Percentiles rank a stretch among this genome's conserved stretches.
Evolutionary conservation across 331 rosid species (phyloP).

Genomic region (Malus hybrid): DNA sequence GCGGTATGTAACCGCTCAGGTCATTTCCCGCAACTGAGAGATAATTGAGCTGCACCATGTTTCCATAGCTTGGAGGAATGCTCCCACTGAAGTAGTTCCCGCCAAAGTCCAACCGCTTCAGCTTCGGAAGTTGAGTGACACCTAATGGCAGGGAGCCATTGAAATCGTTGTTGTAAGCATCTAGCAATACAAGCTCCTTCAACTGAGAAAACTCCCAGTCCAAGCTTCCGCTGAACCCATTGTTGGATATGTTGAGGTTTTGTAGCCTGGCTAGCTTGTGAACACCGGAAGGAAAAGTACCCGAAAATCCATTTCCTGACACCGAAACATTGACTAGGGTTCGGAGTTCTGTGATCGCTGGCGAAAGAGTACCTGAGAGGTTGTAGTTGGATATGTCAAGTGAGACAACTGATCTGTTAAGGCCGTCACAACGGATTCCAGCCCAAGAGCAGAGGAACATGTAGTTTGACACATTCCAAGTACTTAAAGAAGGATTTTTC

Average conservation of each 20-base stretch:
- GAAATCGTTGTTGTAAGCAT: slow-evolving; percentile 73
- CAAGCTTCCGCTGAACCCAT: slow-evolving; percentile 54
- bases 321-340: slow-evolving; percentile 47
- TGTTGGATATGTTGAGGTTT: slow-evolving; percentile 72
- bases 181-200: slow-evolving; percentile 42
- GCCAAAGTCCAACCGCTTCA: slow-evolving; percentile 59
- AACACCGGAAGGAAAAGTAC: slow-evolving; percentile 39
- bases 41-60: slow-evolving; percentile 39
- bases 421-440: slow-evolving; percentile 54
- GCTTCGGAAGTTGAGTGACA: slow-evolving; percentile 35
- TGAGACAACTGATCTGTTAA: slow-evolving; percentile 46
- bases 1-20: slow-evolving; percentile 67
- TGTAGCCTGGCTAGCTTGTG: slow-evolving; percentile 37
- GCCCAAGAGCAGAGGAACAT: slow-evolving; percentile 63
- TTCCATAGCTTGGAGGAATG: slow-evolving; percentile 70
- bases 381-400: slow-evolving; percentile 54
- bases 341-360: slow-evolving; percentile 42
- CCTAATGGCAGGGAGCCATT: slow-evolving; percentile 60
- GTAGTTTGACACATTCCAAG: slow-evolving; percentile 48
- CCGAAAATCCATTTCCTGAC: slow-evolving; percentile 45
- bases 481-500: slow-evolving; percentile 26
- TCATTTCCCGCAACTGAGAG: slow-evolving; percentile 81
- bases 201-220: slow-evolving; percentile 46
- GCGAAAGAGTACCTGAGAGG: slow-evolving; percentile 68
- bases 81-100: slow-evolving; percentile 70